Evolutionary conservation across 78 protist species (phyloP).

Genomic region (Protostelium mycophagum): DNA sequence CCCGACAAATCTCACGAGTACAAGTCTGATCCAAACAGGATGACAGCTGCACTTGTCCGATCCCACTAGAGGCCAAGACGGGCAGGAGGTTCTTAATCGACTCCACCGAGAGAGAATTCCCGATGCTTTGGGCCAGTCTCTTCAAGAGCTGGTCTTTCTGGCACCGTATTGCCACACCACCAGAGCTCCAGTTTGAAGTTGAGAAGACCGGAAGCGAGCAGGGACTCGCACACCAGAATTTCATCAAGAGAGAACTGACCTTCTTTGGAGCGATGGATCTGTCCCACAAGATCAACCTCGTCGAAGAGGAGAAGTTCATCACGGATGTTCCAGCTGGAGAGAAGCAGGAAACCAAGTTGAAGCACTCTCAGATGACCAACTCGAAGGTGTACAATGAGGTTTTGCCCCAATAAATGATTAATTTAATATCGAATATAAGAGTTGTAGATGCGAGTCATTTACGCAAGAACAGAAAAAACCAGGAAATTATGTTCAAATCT

Average conservation of each 20-base stretch:
- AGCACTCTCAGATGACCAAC: not conserved
- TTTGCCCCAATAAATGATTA: too few relatives aligned
- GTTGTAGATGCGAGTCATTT: too few relatives aligned
- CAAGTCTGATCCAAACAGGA: too few relatives aligned
- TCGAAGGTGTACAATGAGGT: not conserved
- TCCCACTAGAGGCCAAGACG: not conserved
- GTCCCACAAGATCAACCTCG: not conserved
- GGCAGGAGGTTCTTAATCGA: not conserved
- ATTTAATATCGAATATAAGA: too few relatives aligned
- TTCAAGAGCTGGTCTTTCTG: not conserved
- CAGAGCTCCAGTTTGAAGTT: not conserved
- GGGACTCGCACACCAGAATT: not conserved
- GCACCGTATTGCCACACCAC: not conserved
- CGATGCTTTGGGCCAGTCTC: not conserved
- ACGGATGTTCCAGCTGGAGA: not conserved
- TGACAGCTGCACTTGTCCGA: not conserved
- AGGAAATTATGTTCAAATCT: too few relatives aligned
- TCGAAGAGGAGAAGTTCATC: not conserved
- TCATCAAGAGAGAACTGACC: not conserved
- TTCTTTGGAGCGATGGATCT: not conserved
- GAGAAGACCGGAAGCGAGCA: not conserved
- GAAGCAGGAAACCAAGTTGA: not conserved
- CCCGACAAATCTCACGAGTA: too few relatives aligned
- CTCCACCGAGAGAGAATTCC: not conserved
- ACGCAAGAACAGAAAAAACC: too few relatives aligned